Evolutionary conservation across 2,329 filamentous ascomycete species (phyloP).

Genomic region (Trichoderma koningiopsis): DNA sequence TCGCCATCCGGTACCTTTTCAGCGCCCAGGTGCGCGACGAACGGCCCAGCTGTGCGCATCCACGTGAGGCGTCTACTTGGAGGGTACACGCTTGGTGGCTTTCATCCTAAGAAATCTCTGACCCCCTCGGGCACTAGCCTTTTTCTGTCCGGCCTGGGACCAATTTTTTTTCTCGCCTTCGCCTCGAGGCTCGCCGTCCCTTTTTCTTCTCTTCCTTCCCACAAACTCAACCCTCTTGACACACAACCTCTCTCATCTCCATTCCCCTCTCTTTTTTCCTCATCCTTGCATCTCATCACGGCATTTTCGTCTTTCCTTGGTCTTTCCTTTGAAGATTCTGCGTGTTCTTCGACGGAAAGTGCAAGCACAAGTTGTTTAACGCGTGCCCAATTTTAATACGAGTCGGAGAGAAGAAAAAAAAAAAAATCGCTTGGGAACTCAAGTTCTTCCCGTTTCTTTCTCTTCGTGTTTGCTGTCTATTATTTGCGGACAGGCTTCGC

Average conservation of each 20-base stretch:
- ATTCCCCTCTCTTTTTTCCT: conserved; percentile 34
- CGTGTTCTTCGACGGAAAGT: conserved; percentile 47
- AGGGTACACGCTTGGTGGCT: conserved; percentile 18
- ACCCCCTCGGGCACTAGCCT: conserved; percentile 37
- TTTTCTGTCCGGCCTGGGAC: conserved; percentile 30
- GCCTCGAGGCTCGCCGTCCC: conserved; percentile 29
- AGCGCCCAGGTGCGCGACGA: neutral
- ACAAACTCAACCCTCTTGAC: conserved; percentile 35
- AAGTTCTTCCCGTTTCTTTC: conserved; percentile 40
- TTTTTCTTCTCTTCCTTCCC: conserved; percentile 36
- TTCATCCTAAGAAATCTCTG: conserved; percentile 28
- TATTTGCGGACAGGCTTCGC: conserved; percentile 35
- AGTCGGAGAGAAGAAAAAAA: conserved; percentile 38
- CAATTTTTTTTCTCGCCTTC: conserved; percentile 29
- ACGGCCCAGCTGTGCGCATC: neutral
- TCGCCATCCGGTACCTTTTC: neutral
- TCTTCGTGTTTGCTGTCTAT: conserved; percentile 38
- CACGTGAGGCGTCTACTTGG: conserved; percentile 8
- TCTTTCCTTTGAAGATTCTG: conserved; percentile 52
- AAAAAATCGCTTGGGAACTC: conserved; percentile 33
- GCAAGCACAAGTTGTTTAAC: conserved; percentile 36
- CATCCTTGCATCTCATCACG: conserved; percentile 36
- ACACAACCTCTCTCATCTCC: conserved; percentile 36
- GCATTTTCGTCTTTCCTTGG: conserved; percentile 45
- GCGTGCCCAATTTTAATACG: conserved; percentile 36